Base-by-base conservation (phyloP, 352 stramenopile species). In the Pythium apleroticum region DNA sequence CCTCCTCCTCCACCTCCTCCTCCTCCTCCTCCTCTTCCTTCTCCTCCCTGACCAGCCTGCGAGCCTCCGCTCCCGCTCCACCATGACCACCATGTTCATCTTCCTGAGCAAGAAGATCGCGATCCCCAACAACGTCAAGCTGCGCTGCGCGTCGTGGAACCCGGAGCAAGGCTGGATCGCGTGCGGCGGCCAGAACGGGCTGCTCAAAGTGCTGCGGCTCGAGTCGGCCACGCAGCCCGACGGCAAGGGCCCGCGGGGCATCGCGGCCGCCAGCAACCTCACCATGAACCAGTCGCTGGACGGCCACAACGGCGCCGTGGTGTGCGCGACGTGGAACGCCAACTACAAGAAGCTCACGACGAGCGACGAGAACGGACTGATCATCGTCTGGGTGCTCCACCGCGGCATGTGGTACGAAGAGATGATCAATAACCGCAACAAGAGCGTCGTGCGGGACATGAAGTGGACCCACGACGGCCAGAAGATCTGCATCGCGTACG, bases 401-500 rank as follows among this genome's bases (percentile, higher is more conserved):
- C 81, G 85, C 56, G 84, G 90, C 43, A 93, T 96, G 76, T 98
- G 94, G 91, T 98, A 95, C 76, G 95, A 98, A 62, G 93, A 98
- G 72, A 98, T 98, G 94, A 98, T 98, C 69, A 98, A 98, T 78
- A 98, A 98, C 74, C 78, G 94, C 60, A 98, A 98, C 78, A 98
- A 97, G 70, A 96, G 78, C 63, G 92, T 97, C 37, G 94, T 98
- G 33, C 74, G 74, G 15, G 91, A 97, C 68, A 98, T 98, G 92
- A 97, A 97, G 72, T 98, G 93, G 94, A 98, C 91, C 7, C 87
- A 83, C 8, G 90, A 98, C 75, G 94, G 95, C 0, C 79, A 97
- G 71, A 97, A 97, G 75, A 98, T 98, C 61, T 98, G 93, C 68
- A 98, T 98, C 66, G 91, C 91, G 14, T 98, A 98, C 69, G 91